Conservation (phyloP, 768 basidiomycete genomes). For the Russula vinacea region DNA sequence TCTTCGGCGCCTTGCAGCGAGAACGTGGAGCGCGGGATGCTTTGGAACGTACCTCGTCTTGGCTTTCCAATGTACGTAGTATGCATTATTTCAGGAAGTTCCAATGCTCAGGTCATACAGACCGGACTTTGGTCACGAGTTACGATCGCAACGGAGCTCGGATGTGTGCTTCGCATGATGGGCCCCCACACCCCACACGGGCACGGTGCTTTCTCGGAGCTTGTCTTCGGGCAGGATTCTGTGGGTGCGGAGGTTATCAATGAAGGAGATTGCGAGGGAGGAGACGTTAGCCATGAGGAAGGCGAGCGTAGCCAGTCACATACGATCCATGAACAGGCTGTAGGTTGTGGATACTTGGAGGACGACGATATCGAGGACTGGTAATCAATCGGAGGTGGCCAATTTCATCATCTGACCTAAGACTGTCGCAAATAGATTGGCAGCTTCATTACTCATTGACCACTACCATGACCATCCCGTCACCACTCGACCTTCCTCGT, state of each 20-base stretch:
- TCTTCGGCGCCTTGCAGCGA: conserved; percentile 62
- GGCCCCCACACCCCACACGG: conserved; percentile 18
- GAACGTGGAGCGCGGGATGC: conserved; percentile 61
- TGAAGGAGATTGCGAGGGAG: conserved; percentile 20
- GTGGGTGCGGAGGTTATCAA: conserved; percentile 7
- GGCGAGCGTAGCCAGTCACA: not conserved
- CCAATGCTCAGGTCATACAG: conserved; percentile 5
- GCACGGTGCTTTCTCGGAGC: conserved; percentile 23
- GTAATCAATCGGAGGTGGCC: not conserved
- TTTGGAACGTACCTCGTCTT: conserved; percentile 53
- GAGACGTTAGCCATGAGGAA: conserved; percentile 4
- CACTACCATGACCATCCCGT: conserved; percentile 54
- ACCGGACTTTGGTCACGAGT: conserved; percentile 21
- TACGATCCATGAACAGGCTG: not conserved
- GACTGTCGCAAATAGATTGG: not conserved
- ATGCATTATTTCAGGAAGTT: not conserved
- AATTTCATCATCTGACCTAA: not conserved
- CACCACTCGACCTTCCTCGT: conserved; percentile 84
- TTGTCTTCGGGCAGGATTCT: conserved; percentile 18
- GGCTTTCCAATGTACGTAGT: conserved; percentile 46
- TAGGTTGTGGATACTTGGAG: conserved; percentile 21
- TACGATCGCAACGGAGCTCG: conserved; percentile 21
- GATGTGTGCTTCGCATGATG: conserved; percentile 16
- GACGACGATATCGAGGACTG: conserved; percentile 30
- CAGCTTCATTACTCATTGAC: not conserved